These are phyloP conservation scores for Naganishia vaughanmartiniae DNA, from an alignment of 768 basidiomycete genomes.

Conservation along the genomic window DNA sequence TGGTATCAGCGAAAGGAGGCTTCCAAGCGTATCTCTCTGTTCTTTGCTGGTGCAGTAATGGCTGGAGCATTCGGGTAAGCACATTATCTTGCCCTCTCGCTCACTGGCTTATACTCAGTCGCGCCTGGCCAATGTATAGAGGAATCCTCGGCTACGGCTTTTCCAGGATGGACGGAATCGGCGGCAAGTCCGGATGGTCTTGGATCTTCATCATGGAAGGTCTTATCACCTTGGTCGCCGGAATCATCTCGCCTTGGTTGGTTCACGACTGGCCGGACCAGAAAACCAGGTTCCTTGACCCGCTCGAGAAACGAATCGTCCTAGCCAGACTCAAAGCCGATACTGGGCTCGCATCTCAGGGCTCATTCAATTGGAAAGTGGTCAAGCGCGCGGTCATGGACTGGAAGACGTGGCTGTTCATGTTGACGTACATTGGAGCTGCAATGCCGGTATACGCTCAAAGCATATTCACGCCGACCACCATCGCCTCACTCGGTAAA, in stretches of 20 bases:
- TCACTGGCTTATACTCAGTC: too few relatives aligned
- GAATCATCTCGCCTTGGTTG: slow-evolving; percentile 45
- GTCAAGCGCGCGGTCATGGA: slow-evolving; percentile 45
- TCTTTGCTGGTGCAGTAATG: slow-evolving; percentile 50
- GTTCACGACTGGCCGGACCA: slow-evolving; percentile 60
- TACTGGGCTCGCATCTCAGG: slow-evolving; percentile 53
- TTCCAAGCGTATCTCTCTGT: slow-evolving; percentile 43
- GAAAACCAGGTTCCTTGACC: slow-evolving; percentile 56
- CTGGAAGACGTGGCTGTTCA: slow-evolving; percentile 51
- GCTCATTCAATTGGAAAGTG: slow-evolving; percentile 54
- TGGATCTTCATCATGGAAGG: slow-evolving; percentile 51
- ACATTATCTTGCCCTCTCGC: too few relatives aligned
- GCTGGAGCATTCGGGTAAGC: slow-evolving; percentile 46
- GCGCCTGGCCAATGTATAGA: slow-evolving; percentile 13
- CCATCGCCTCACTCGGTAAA: slow-evolving; percentile 63
- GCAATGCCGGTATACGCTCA: slow-evolving; percentile 63
- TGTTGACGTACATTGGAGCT: slow-evolving; percentile 60
- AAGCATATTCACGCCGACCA: slow-evolving; percentile 66
- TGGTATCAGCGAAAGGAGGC: slow-evolving; percentile 49
- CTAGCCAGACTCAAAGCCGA: slow-evolving; percentile 52
- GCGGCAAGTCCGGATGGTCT: slow-evolving; percentile 51
- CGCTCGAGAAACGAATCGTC: slow-evolving; percentile 55
- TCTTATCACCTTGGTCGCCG: slow-evolving; percentile 53
- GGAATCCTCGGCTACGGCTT: slow-evolving; percentile 50
- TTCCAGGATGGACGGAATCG: slow-evolving; percentile 46